Conservation (phyloP, 495 filamentous ascomycete genomes). For the Penicillium mononematosum region DNA sequence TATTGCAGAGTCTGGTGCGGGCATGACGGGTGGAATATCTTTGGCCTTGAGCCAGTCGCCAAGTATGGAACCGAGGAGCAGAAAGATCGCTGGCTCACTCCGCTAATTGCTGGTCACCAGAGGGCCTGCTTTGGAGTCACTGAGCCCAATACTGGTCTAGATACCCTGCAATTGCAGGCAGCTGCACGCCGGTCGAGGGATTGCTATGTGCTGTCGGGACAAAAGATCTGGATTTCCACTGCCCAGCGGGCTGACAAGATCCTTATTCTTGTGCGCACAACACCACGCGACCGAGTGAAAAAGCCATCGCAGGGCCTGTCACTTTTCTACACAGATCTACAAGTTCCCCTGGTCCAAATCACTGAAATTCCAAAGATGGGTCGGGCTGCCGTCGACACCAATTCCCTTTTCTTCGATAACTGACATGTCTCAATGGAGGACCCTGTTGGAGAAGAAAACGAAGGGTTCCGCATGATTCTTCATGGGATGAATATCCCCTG, state of each 20-base stretch:
- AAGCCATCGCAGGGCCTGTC: conserved; percentile 69
- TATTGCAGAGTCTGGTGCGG: conserved; percentile 70
- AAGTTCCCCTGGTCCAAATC: conserved; percentile 32
- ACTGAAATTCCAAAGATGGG: conserved; percentile 62
- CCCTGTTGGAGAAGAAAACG: conserved; percentile 63
- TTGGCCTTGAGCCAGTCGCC: conserved; percentile 70
- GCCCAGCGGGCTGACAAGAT: conserved; percentile 73
- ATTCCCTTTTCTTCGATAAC: conserved; percentile 77
- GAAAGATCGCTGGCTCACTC: conserved; percentile 56
- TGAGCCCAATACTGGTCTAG: conserved; percentile 65
- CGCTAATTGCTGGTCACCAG: conserved; percentile 60
- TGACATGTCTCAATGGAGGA: conserved; percentile 58
- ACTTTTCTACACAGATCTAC: conserved; percentile 73
- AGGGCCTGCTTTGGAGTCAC: conserved; percentile 65
- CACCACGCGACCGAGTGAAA: conserved; percentile 57
- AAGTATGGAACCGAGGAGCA: conserved; percentile 64
- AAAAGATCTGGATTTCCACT: conserved; percentile 81
- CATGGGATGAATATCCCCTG: conserved; percentile 81
- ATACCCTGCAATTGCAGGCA: conserved; percentile 66
- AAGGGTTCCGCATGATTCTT: conserved; percentile 72
- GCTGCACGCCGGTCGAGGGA: conserved; percentile 47
- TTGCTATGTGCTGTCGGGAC: conserved; percentile 61
- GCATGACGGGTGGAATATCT: conserved; percentile 73
- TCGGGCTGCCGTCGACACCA: conserved; percentile 69
- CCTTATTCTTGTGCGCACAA: conserved; percentile 72